Percentiles rank a stretch among this genome's conserved stretches.
Evolutionary conservation across 2,329 filamentous ascomycete species (phyloP).

Genomic region (Talaromyces sp.): DNA sequence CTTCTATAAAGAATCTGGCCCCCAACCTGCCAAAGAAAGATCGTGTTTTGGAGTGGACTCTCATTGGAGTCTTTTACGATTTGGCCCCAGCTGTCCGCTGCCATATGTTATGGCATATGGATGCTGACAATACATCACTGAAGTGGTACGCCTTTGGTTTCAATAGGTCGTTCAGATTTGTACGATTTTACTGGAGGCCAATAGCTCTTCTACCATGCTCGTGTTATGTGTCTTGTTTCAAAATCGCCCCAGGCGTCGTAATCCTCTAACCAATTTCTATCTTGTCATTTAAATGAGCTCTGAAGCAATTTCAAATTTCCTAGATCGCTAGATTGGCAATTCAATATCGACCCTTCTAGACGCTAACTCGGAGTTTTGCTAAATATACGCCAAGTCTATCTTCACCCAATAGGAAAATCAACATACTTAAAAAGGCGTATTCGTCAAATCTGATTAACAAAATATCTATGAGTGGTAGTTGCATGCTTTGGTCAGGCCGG

Average conservation of each 20-base stretch:
- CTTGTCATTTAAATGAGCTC: background rate
- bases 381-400: background rate
- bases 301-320: background rate
- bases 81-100: background rate
- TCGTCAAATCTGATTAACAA: background rate
- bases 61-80: background rate
- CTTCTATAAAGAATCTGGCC: background rate
- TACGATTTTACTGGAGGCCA: background rate
- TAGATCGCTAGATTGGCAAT: background rate
- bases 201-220: background rate
- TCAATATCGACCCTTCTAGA: background rate
- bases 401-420: background rate
- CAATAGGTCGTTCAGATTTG: background rate
- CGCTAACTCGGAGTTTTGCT: background rate
- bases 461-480: background rate
- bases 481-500: background rate
- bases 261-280: background rate
- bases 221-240: background rate
- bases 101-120: background rate
- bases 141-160: background rate
- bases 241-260: background rate
- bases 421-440: background rate
- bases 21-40: background rate
- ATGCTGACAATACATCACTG: background rate
- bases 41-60: background rate